Conservation (phyloP, 257 asterid genomes). For the Ehretia macrophylla region DNA sequence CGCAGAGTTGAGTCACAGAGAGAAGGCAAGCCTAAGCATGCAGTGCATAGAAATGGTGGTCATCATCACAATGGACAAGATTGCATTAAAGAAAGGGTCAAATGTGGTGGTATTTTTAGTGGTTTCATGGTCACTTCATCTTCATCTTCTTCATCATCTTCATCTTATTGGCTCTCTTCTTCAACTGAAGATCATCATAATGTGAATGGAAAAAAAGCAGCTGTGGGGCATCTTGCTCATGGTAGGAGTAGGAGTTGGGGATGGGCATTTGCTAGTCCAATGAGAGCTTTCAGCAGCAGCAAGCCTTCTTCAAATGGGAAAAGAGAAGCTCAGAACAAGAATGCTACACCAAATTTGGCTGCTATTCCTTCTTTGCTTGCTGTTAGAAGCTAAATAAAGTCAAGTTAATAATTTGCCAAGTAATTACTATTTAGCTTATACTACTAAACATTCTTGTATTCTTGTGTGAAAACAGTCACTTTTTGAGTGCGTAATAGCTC, state of each 20-base stretch:
- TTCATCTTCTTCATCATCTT: conserved; percentile 69
- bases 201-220: conserved; percentile 27
- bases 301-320: conserved; percentile 41
- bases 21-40: conserved; percentile 69
- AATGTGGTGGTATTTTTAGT: conserved; percentile 89
- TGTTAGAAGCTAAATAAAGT: conserved; percentile 51
- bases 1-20: conserved; percentile 94
- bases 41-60: conserved; percentile 33
- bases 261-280: conserved; percentile 98
- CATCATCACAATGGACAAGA: conserved; percentile 46
- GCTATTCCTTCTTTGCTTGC: conserved; percentile 86
- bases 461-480: no score
- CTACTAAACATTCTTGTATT: conserved; percentile 34
- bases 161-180: conserved; percentile 60
- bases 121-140: conserved; percentile 87
- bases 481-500: no score
- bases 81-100: conserved; percentile 77
- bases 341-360: conserved; percentile 63
- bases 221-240: conserved; percentile 44
- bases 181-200: conserved; percentile 46
- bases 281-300: conserved; percentile 68
- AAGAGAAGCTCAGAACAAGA: conserved; percentile 51
- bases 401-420: conserved; percentile 13
- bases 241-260: conserved; percentile 95
- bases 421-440: conserved; percentile 19